Evolutionary conservation across 2,329 filamentous ascomycete genomes (phyloP), one percentile per base, ranked within the genome.

Genomic region (Phoma sp.): DNA sequence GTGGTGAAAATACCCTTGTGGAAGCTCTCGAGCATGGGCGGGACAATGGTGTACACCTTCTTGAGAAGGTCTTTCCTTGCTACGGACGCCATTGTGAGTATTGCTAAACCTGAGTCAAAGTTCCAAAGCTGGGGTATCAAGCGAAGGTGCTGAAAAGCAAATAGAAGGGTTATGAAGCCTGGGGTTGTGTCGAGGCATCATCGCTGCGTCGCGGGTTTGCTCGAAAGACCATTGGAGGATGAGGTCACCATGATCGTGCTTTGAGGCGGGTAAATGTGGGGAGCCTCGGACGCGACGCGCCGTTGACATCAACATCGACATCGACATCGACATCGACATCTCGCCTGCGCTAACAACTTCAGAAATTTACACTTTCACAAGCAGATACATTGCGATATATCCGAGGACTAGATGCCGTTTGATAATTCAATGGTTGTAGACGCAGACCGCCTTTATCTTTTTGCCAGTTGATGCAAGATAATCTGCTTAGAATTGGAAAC

Each of bases 21-120:
- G 73, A 98, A 98, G 71, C 86, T 91, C 73, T 95, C 91, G 47
- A 97, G 84, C 91, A 99, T 91, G 10, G 95, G 95, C 61, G 95
- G 95, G 55, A 99, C 85, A 80, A 99, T 89, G 73, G 89, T 91
- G 82, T 89, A 90, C 70, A 93, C 92, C 76, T 91, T 93, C 63
- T 81, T 78, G 52, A 99, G 81, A 47, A 96, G 80, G 65, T 90
- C 87, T 76, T 87, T 90, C 18, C 92, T 91, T 21, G 87, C 79
- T 60, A 84, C 77, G 57, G 89, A 65, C 17, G 77, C 74, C 77
- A 80, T 80, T 42, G 43, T 68, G 53, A 46, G 25, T n/a, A 15
- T 15, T 21, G 23, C 45, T 46, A 14, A 33, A 12, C 18, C 30
- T 17, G n/a, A 9, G 38, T 25, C 14, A 25, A 28, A 29, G 12